Evolutionary conservation across 768 basidiomycete genomes (phyloP).

Genomic region (Xerocomellus dryophilus): DNA sequence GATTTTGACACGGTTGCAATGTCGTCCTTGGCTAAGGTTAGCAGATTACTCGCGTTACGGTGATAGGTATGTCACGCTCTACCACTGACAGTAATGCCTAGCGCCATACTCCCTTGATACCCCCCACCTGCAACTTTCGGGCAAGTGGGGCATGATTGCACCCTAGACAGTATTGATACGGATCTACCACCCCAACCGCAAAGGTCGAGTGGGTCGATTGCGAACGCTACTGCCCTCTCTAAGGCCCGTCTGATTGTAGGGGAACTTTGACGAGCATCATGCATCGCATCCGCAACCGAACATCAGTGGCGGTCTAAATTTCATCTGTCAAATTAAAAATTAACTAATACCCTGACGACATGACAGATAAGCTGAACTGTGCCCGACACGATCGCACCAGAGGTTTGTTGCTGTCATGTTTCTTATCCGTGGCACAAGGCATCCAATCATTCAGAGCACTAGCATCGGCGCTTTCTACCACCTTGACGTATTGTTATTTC

Average conservation of each 20-base stretch:
- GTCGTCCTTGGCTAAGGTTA: slow-evolving; percentile 10
- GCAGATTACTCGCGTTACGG: slow-evolving; percentile 2
- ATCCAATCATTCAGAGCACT: not conserved
- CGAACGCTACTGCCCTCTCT: not conserved
- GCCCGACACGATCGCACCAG: not conserved
- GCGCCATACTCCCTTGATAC: not conserved
- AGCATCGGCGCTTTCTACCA: slow-evolving; percentile 1
- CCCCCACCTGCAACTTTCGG: not conserved
- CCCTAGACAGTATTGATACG: not conserved
- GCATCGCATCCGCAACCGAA: not conserved
- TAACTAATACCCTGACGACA: slow-evolving; percentile 1
- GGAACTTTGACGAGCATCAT: not conserved
- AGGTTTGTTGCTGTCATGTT: not conserved
- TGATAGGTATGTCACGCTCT: slow-evolving; percentile 1
- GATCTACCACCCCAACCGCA: not conserved
- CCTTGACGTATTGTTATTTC: not conserved
- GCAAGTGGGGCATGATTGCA: slow-evolving; percentile 1
- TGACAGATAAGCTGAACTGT: not conserved
- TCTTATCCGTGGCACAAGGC: not conserved
- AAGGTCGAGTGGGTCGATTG: not conserved
- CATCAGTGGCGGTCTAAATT: slow-evolving; percentile 5
- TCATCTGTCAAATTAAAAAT: slow-evolving; percentile 4
- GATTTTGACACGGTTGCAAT: slow-evolving; percentile 8
- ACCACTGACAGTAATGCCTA: not conserved
- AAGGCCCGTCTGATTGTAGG: not conserved